A percentile compares a stretch with the other conserved stretches of the same genome.
phyloP scores from a whole-genome alignment of 306 rosid species.

The Lathyrus oleraceus region DNA sequence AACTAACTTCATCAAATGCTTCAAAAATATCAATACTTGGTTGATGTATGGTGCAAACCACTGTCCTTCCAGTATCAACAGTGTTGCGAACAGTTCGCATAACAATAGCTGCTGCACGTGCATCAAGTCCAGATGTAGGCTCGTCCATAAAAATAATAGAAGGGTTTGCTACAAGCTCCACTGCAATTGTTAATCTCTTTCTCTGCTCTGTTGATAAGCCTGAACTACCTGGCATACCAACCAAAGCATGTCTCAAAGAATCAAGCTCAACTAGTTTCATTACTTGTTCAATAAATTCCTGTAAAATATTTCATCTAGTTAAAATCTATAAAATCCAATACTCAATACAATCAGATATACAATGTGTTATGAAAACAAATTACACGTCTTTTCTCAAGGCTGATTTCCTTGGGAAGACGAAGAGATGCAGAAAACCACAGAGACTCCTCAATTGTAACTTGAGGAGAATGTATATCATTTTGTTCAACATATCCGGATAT shows the following conservation, averaged over 20 bases:
- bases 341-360: constrained; percentile 11
- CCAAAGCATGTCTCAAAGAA: constrained; percentile 67
- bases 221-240: constrained; percentile 83
- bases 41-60: constrained; percentile 92
- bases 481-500: constrained; percentile 92
- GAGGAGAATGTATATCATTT: constrained; percentile 95
- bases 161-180: constrained; percentile 95
- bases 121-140: constrained; percentile 95
- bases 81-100: constrained; percentile 91
- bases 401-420: constrained; percentile 83
- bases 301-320: constrained; percentile 34
- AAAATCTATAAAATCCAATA: constrained; percentile 3
- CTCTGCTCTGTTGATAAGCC: constrained; percentile 94
- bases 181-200: constrained; percentile 85
- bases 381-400: constrained; percentile 57
- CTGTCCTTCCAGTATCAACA: constrained; percentile 93
- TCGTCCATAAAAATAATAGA: constrained; percentile 94
- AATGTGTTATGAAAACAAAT: constrained; percentile 30
- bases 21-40: constrained; percentile 91
- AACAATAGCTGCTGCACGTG: constrained; percentile 92
- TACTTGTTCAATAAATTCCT: constrained; percentile 89
- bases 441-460: constrained; percentile 85
- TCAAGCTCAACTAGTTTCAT: constrained; percentile 88
- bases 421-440: constrained; percentile 80
- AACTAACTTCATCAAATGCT: constrained; percentile 83